phyloP scores from a whole-genome alignment of 805 yeast species.

The Ascoidea asiatica region DNA sequence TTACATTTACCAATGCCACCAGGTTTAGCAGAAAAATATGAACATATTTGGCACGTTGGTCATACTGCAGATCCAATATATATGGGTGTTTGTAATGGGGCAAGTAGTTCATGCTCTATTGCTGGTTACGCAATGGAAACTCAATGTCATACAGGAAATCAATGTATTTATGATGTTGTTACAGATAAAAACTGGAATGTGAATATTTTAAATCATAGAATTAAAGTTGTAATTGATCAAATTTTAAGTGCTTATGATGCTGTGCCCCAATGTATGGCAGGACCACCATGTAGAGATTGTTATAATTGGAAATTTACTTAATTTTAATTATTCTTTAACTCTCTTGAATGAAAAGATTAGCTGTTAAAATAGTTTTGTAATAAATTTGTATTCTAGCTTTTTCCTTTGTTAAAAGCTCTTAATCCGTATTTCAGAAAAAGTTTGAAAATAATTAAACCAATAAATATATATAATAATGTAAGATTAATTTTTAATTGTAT shows the following conservation, averaged over 20 bases:
- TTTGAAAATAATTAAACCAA: too few relatives aligned
- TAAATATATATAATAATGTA: too few relatives aligned
- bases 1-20: constrained; percentile 89
- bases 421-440: too few relatives aligned
- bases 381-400: too few relatives aligned
- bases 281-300: neutral
- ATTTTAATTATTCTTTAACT: too few relatives aligned
- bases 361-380: too few relatives aligned
- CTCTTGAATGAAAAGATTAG: too few relatives aligned
- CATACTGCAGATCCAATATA: constrained; percentile 93
- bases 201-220: constrained; percentile 76
- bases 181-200: constrained; percentile 84
- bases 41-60: constrained; percentile 87
- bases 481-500: too few relatives aligned
- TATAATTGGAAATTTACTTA: neutral
- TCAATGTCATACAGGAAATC: constrained; percentile 79
- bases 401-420: too few relatives aligned
- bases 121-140: constrained; percentile 97
- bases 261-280: neutral
- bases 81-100: constrained; percentile 94
- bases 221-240: constrained; percentile 78
- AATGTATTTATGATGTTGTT: constrained; percentile 81
- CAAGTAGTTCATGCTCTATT: constrained; percentile 71
- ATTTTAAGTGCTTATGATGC: constrained; percentile 21
- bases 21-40: constrained; percentile 62